Evolutionary conservation across 805 yeast genomes (phyloP).

Genomic region (Metschnikowia peoriensis): DNA sequence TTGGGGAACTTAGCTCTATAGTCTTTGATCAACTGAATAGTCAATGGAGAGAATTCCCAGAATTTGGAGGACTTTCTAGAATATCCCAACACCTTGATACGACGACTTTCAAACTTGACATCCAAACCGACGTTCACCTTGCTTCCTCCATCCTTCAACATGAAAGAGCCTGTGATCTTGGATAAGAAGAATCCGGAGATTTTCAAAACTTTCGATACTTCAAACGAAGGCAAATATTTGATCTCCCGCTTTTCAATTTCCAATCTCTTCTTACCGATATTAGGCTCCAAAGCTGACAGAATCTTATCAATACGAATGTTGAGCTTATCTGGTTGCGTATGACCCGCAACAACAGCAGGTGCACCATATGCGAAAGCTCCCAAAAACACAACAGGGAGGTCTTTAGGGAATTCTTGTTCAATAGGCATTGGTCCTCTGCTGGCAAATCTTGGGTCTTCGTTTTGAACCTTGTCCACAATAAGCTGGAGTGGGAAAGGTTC

Average conservation of each 20-base stretch:
- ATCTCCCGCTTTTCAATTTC: slow-evolving; percentile 53
- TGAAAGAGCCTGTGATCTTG: slow-evolving; percentile 69
- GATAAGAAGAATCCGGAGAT: slow-evolving; percentile 68
- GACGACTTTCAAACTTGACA: slow-evolving; percentile 74
- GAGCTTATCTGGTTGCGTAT: slow-evolving; percentile 41
- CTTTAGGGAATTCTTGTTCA: slow-evolving; percentile 77
- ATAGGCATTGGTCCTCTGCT: slow-evolving; percentile 77
- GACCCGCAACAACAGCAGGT: slow-evolving; percentile 64
- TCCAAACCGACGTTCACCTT: slow-evolving; percentile 77
- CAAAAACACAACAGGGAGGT: slow-evolving; percentile 69
- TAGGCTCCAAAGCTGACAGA: slow-evolving; percentile 52
- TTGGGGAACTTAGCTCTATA: slow-evolving; percentile 63
- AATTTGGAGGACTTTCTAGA: slow-evolving; percentile 58
- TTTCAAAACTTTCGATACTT: slow-evolving; percentile 56
- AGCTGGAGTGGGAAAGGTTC: slow-evolving; percentile 75
- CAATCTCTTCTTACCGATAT: slow-evolving; percentile 61
- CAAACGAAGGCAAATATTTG: slow-evolving; percentile 62
- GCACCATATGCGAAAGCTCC: slow-evolving; percentile 90
- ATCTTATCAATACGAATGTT: slow-evolving; percentile 49
- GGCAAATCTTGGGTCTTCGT: slow-evolving; percentile 70
- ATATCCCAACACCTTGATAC: slow-evolving; percentile 85
- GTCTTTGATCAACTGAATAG: slow-evolving; percentile 60
- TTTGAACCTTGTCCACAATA: slow-evolving; percentile 68
- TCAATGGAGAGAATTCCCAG: slow-evolving; percentile 84
- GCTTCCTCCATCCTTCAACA: slow-evolving; percentile 49